Conservation (phyloP, 192 early-diverging fungal species). For the Backusella psychrophila region DNA sequence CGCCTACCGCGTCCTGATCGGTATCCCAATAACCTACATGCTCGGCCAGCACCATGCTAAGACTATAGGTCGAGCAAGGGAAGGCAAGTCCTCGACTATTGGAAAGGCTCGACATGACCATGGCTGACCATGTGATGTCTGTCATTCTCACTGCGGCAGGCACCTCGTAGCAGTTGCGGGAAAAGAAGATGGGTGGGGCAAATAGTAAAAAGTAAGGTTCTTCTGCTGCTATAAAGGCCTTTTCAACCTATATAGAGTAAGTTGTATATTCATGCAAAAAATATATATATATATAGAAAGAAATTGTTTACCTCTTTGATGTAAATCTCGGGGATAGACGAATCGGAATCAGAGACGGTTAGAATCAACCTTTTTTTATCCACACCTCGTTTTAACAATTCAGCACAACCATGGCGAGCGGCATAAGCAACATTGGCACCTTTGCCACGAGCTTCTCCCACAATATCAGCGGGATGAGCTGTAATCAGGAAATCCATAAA, state of each 20-base stretch:
- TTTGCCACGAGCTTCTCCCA: conserved; percentile 72
- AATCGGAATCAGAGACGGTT: conserved; percentile 75
- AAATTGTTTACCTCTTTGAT: conserved; percentile 39
- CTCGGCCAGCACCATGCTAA: conserved; percentile 70
- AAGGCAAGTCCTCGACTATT: conserved; percentile 59
- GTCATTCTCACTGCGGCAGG: conserved; percentile 70
- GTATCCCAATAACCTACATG: conserved; percentile 77
- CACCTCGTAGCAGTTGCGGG: conserved; percentile 63
- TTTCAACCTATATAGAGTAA: conserved; percentile 29
- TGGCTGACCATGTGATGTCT: conserved; percentile 74
- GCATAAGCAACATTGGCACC: conserved; percentile 73
- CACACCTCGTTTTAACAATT: conserved; percentile 30
- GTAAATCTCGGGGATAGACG: conserved; percentile 72
- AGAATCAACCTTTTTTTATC: conserved; percentile 60
- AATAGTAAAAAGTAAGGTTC: conserved; percentile 45
- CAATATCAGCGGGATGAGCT: conserved; percentile 60
- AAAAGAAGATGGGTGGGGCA: conserved; percentile 51
- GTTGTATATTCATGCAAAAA: background rate
- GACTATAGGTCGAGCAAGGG: conserved; percentile 75
- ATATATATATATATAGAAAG: no score
- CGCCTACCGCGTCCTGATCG: conserved; percentile 74
- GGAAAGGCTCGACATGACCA: conserved; percentile 70
- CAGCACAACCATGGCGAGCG: conserved; percentile 36
- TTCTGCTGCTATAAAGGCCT: conserved; percentile 34
- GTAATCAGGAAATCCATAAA: conserved; percentile 73